A percentile compares a stretch with the other conserved stretches of the same genome.
Evolutionary conservation across 129 eudicot species (phyloP).

Genomic region (Pulicaria dysenterica): DNA sequence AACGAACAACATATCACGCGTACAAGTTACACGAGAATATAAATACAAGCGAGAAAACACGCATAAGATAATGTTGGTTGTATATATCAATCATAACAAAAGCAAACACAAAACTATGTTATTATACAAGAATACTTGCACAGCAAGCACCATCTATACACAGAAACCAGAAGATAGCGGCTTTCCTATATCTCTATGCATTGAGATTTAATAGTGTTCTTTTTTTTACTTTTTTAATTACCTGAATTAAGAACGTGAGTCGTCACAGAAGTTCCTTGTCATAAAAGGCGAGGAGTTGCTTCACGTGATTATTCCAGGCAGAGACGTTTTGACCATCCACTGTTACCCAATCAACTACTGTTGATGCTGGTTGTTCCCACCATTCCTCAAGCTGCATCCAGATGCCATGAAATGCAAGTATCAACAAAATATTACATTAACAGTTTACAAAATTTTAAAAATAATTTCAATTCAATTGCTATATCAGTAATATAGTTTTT

Average conservation of each 20-base stretch:
- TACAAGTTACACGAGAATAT: conserved; percentile 7
- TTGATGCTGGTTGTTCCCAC: conserved; percentile 99
- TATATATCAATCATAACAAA: conserved; percentile 4
- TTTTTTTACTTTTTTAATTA: not conserved
- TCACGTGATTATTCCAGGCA: conserved; percentile 92
- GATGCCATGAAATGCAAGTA: not conserved
- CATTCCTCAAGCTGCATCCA: conserved; percentile 88
- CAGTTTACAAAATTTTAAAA: too few relatives aligned
- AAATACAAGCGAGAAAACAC: conserved; percentile 25
- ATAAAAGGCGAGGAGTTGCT: conserved; percentile 90
- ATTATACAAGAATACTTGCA: conserved; percentile 24
- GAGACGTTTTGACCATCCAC: conserved; percentile 94
- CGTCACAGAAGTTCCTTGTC: conserved; percentile 66
- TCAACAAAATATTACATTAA: not conserved
- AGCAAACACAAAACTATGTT: conserved; percentile 3
- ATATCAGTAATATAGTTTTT: too few relatives aligned
- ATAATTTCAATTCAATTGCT: too few relatives aligned
- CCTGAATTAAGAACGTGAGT: not conserved
- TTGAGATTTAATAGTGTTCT: not conserved
- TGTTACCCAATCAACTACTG: conserved; percentile 96
- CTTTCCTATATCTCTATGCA: conserved; percentile 1
- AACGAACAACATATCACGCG: conserved; percentile 17
- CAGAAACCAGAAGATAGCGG: not conserved
- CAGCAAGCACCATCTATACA: conserved; percentile 30
- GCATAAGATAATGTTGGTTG: conserved; percentile 8